Evolutionary conservation across 352 stramenopile species (phyloP).

Genomic region (Phytopythium delawarense): DNA sequence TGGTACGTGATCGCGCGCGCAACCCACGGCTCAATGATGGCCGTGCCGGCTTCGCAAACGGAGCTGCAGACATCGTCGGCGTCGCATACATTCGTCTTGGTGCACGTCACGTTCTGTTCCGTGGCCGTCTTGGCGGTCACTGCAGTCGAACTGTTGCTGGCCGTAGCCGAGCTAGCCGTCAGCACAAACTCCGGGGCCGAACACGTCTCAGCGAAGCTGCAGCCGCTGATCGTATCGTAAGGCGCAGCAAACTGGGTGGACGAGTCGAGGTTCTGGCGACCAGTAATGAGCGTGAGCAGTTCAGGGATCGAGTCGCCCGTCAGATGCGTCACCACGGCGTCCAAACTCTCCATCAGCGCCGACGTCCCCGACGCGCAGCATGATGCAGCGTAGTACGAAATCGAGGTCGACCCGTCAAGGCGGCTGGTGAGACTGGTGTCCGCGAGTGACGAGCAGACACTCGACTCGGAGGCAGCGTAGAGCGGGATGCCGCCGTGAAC

Average conservation of each 20-base stretch:
- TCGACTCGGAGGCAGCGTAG: constrained; percentile 36
- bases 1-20: constrained; percentile 56
- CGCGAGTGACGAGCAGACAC: constrained; percentile 40
- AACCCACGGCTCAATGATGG: constrained; percentile 52
- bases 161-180: constrained; percentile 14
- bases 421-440: constrained; percentile 31
- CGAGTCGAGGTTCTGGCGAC: constrained; percentile 18
- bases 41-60: constrained; percentile 57
- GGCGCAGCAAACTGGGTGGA: constrained; percentile 29
- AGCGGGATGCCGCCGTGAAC: constrained; percentile 41
- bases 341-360: constrained; percentile 43
- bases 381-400: constrained; percentile 40
- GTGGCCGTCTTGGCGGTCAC: constrained; percentile 26
- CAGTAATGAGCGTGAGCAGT: constrained; percentile 50
- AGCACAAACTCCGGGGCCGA: constrained; percentile 33
- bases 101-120: constrained; percentile 46
- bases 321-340: constrained; percentile 36
- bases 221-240: constrained; percentile 35
- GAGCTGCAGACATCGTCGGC: constrained; percentile 55
- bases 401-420: constrained; percentile 20
- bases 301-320: constrained; percentile 44
- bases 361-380: constrained; percentile 40
- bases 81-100: constrained; percentile 49
- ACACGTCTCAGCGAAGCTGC: constrained; percentile 40
- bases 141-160: constrained; percentile 13